phyloP scores from a whole-genome alignment of 2,329 filamentous ascomycete genomes.

The Scedosporium dehoogii region DNA sequence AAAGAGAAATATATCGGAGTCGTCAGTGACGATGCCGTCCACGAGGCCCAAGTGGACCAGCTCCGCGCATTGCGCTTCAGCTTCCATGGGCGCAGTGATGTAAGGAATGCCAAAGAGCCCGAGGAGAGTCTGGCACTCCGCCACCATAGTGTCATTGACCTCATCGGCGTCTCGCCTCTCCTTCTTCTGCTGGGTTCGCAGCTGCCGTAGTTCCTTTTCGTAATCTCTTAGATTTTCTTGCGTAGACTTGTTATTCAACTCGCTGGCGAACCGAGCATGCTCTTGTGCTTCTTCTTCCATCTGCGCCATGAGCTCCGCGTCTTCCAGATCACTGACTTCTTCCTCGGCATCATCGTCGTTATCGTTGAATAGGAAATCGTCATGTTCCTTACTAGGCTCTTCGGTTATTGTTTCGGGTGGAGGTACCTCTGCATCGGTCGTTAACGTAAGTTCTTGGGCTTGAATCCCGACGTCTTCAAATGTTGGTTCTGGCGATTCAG shows the following conservation, averaged over 20 bases:
- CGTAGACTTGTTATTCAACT: constrained; percentile 67
- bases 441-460: background rate
- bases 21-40: constrained; percentile 95
- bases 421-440: background rate
- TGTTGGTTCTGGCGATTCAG: background rate
- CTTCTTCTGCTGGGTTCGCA: constrained; percentile 92
- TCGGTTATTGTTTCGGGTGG: constrained; percentile 12
- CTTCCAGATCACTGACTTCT: constrained; percentile 77
- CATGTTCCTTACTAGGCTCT: constrained; percentile 5
- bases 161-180: constrained; percentile 94
- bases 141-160: constrained; percentile 91
- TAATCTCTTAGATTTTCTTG: constrained; percentile 67
- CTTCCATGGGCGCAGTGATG: constrained; percentile 97
- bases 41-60: constrained; percentile 79
- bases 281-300: constrained; percentile 88
- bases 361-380: constrained; percentile 13
- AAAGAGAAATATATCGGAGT: constrained; percentile 93
- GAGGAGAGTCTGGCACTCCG: constrained; percentile 86
- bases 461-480: background rate
- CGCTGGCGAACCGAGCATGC: constrained; percentile 83
- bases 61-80: constrained; percentile 93
- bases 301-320: constrained; percentile 78
- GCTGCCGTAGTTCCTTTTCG: constrained; percentile 74
- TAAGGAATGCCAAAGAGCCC: constrained; percentile 90
- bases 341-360: constrained; percentile 56